Evolutionary conservation across 768 basidiomycete species (phyloP), one percentile per base, ranked within the genome.

Genomic region (Naganishia onofrii): DNA sequence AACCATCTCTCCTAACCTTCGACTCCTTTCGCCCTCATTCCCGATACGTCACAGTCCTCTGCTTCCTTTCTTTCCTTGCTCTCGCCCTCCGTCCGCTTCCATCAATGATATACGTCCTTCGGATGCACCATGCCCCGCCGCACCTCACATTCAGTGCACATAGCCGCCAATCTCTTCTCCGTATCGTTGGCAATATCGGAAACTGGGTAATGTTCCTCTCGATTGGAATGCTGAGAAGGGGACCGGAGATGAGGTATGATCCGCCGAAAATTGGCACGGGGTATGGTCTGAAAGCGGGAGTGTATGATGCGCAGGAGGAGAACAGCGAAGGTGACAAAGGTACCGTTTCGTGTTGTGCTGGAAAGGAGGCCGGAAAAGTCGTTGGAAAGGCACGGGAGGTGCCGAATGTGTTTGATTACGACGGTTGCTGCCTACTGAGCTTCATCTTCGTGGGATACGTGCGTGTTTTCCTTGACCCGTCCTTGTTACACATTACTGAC

Each of bases 141-240:
- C 66, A 46, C 13, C 29, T 71, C 2, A 54, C 70, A 9, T 52
- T 48, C 15, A 26, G 64, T 0, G n/a, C 36, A 42, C 55, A 68
- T 63, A 55, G 29, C 17, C 28, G 51, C 15, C 57, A 54, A 21
- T 36, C 65, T 2, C 23, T 72, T 31, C 34, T 48, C 26, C 31
- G 44, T 31, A 48, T 70, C 31, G 65, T 73, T 4, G 64, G 42
- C 7, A 66, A 46, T 0, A 29, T 46, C 12, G 32, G 75, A 7
- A 19, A 69, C 8, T 26, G 44, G 10, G 38, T 66, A 17, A 67
- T 75, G 60, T 32, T 76, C 19, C 51, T 56, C 7, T 66, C 67
- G 13, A 28, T 55, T n/a, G 76, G 78, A 3, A n/a, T 67, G 32
- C 75, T 78, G 71, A 58, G 78, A 7, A 57, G 78, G 48, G 76